Evolutionary conservation across 257 asterid species (phyloP), one percentile per base, ranked within the genome.

Genomic region (Prunella vulgaris): DNA sequence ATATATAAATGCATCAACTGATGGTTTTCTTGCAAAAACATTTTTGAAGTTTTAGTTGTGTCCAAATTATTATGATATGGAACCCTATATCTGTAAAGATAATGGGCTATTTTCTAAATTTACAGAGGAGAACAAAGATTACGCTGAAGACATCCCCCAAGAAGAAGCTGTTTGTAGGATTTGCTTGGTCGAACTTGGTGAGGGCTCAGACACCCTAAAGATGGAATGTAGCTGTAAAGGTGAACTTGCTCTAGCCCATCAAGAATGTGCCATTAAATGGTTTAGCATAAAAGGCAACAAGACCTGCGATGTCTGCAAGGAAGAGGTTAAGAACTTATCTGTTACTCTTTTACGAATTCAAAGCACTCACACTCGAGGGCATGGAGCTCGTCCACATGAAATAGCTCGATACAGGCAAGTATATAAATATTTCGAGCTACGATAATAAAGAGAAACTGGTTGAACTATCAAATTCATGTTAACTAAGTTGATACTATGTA

Each of bases 151-250:
- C 76, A 93, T 93, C 74, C 90, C 92, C 48, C 78, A 82, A 77
- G 97, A 93, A 70, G 96, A 88, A 64, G 97, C 98, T 10, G 96
- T 90, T 10, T 90, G 98, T 80, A 80, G 98, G 79, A 93, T 93
- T 75, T 93, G 98, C 79, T 78, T 93, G 25, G 82, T 85, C 22
- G 98, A 93, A 77, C 87, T 93, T 25, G 88, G 90, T 58, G 96
- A 93, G 79, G 88, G 84, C 64, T 70, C 89, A 3, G 89, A 88
- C 65, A 85, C 94, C 24, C 84, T 93, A 52, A 93, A 93, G 81
- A 88, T 88, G 96, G 98, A 93, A 77, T 93, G 98, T 57, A 76
- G 90, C 79, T 93, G 97, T 72, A 93, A 85, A 82, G 98, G 98
- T 12, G 98, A 93, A 76, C 97, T 93, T 58, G 98, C 96, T 61